A percentile compares a stretch with the other conserved stretches of the same genome.
Evolutionary conservation across 331 rosid species (phyloP).

Genomic region (Prunus yedoensis): DNA sequence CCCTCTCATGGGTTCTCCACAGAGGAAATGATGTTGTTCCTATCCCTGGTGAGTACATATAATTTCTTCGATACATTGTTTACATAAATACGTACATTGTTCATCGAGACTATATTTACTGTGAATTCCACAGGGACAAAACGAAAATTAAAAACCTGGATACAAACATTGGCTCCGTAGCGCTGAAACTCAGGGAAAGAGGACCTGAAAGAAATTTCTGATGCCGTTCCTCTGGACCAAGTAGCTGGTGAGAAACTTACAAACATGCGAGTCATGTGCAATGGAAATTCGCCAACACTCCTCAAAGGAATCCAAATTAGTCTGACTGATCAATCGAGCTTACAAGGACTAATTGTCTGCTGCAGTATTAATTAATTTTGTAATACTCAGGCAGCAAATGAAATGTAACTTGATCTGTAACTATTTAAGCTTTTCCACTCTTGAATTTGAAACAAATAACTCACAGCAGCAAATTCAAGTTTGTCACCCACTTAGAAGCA

Average conservation of each 20-base stretch:
- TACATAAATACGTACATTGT: background rate
- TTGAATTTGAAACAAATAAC: too few relatives aligned
- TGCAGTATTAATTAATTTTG: background rate
- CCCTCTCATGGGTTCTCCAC: constrained; percentile 51
- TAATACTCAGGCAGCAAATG: too few relatives aligned
- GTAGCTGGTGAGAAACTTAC: constrained; percentile 35
- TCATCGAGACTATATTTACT: background rate
- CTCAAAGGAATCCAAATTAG: constrained; percentile 18
- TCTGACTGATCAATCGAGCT: background rate
- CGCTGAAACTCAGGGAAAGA: constrained; percentile 27
- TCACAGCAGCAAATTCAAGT: too few relatives aligned
- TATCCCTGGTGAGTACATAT: constrained; percentile 50
- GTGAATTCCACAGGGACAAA: constrained; percentile 35
- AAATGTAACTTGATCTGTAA: too few relatives aligned
- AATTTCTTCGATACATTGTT: too few relatives aligned
- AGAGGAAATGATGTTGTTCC: constrained; percentile 64
- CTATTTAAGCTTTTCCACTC: too few relatives aligned
- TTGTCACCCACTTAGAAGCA: too few relatives aligned
- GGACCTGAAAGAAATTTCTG: constrained; percentile 32
- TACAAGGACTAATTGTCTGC: background rate
- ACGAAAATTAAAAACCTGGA: constrained; percentile 44
- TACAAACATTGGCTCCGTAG: constrained; percentile 33
- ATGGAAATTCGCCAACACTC: constrained; percentile 46
- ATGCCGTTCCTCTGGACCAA: constrained; percentile 31
- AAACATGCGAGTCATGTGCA: background rate